phyloP scores from a whole-genome alignment of 495 filamentous ascomycete species.

The Lasiosphaeris hirsuta region DNA sequence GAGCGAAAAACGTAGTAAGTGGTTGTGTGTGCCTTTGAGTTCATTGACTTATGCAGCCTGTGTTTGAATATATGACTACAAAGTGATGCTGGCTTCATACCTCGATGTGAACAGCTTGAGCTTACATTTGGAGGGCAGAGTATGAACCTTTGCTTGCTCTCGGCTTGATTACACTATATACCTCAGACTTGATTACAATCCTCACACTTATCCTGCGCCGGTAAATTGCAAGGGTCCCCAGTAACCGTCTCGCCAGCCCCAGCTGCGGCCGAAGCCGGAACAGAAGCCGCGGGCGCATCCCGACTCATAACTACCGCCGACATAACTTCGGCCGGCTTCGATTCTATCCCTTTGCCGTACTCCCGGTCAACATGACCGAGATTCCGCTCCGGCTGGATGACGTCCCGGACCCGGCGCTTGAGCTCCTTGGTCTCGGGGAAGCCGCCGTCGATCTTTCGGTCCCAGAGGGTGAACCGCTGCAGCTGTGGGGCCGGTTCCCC shows the following conservation, averaged over 20 bases:
- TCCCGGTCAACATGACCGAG: slow-evolving; percentile 78
- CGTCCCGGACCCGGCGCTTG: slow-evolving; percentile 83
- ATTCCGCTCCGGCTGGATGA: slow-evolving; percentile 71
- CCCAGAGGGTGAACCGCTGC: slow-evolving; percentile 63
- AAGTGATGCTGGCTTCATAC: too few species aligned
- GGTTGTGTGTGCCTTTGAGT: too few species aligned
- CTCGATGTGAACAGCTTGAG: too few species aligned
- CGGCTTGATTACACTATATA: not conserved
- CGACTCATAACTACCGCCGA: not conserved
- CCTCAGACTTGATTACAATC: slow-evolving; percentile 40
- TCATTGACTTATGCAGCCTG: too few species aligned
- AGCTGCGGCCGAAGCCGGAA: too few species aligned
- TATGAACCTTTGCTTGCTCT: not conserved
- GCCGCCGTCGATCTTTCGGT: slow-evolving; percentile 81
- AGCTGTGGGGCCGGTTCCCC: slow-evolving; percentile 4
- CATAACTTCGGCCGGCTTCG: not conserved
- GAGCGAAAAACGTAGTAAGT: too few species aligned
- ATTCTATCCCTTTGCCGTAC: slow-evolving; percentile 14
- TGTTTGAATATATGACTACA: too few species aligned
- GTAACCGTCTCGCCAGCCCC: too few species aligned
- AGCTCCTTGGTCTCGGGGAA: slow-evolving; percentile 91
- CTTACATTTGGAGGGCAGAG: too few species aligned
- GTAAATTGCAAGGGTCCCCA: not conserved
- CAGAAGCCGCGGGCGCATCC: too few species aligned
- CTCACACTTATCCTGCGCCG: slow-evolving; percentile 33